These are phyloP conservation scores for Alternaria novae-zelandiae DNA, from an alignment of 2,329 filamentous ascomycete genomes.

Conservation along the genomic window DNA sequence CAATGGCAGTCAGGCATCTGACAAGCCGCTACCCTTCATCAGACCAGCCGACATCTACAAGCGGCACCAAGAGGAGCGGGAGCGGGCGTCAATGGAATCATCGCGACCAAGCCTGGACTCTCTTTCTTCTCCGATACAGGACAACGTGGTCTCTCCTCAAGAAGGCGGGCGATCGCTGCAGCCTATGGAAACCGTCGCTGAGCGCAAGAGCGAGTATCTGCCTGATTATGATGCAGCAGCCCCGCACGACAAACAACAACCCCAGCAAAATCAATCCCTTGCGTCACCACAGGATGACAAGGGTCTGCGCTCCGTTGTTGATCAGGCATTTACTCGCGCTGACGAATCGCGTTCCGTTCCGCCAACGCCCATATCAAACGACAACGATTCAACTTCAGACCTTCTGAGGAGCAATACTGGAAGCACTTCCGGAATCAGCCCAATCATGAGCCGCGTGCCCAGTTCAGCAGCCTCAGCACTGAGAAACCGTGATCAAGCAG, in stretches of 20 bases:
- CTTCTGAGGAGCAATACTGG: constrained; percentile 67
- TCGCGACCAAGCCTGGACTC: constrained; percentile 64
- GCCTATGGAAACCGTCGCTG: constrained; percentile 61
- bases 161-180: constrained; percentile 32
- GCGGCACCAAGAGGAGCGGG: constrained; percentile 70
- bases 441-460: constrained; percentile 67
- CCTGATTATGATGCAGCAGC: constrained; percentile 48
- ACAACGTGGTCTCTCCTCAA: constrained; percentile 26
- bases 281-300: constrained; percentile 31
- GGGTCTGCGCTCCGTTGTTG: constrained; percentile 58
- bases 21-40: constrained; percentile 68
- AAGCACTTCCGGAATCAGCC: constrained; percentile 68
- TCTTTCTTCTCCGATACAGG: constrained; percentile 36
- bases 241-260: constrained; percentile 13
- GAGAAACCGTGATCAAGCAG: constrained; percentile 48
- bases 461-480: constrained; percentile 51
- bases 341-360: constrained; percentile 62
- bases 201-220: constrained; percentile 66
- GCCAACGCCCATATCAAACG: constrained; percentile 58
- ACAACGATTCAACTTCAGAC: constrained; percentile 49
- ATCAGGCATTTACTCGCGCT: constrained; percentile 68
- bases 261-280: constrained; percentile 15
- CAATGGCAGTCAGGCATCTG: constrained; percentile 41
- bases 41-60: constrained; percentile 80
- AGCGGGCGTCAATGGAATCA: constrained; percentile 64